These are phyloP conservation scores for Tuber calosporum DNA, from an alignment of 495 filamentous ascomycete species.

Conservation along the genomic window DNA sequence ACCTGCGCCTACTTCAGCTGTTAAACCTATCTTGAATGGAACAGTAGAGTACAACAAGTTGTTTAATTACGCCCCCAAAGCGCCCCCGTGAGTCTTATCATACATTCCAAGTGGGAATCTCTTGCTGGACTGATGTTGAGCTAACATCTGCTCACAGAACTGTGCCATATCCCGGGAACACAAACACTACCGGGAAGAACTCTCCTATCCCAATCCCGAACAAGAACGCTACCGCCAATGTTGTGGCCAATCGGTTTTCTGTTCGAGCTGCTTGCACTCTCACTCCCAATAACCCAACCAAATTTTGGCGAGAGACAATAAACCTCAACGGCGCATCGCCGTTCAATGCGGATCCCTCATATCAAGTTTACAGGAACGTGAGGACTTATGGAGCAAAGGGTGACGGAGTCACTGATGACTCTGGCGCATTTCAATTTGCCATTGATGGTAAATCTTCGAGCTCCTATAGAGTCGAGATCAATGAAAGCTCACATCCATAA, in stretches of 20 bases:
- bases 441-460: constrained; percentile 47
- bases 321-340: constrained; percentile 43
- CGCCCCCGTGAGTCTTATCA: constrained; percentile 13
- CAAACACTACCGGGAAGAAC: constrained; percentile 12
- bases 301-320: constrained; percentile 17
- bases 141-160: constrained; percentile 5
- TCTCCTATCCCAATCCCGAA: not conserved
- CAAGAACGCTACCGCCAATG: not conserved
- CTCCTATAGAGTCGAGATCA: constrained; percentile 24
- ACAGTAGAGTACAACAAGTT: constrained; percentile 7
- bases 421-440: constrained; percentile 57
- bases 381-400: constrained; percentile 50
- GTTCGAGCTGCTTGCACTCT: constrained; percentile 9
- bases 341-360: constrained; percentile 43
- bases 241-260: constrained; percentile 5
- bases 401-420: constrained; percentile 56
- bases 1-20: constrained; percentile 15
- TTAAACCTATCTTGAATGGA: constrained; percentile 16
- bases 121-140: not conserved
- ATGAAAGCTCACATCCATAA: constrained; percentile 42
- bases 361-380: constrained; percentile 54
- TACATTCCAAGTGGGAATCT: not conserved
- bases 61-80: constrained; percentile 10
- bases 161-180: constrained; percentile 21
- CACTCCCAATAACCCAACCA: constrained; percentile 15